Percentiles rank a stretch among this genome's conserved stretches.
Conservation (phyloP, 768 basidiomycete species). For the Tubosaeta brunneosetosa region DNA sequence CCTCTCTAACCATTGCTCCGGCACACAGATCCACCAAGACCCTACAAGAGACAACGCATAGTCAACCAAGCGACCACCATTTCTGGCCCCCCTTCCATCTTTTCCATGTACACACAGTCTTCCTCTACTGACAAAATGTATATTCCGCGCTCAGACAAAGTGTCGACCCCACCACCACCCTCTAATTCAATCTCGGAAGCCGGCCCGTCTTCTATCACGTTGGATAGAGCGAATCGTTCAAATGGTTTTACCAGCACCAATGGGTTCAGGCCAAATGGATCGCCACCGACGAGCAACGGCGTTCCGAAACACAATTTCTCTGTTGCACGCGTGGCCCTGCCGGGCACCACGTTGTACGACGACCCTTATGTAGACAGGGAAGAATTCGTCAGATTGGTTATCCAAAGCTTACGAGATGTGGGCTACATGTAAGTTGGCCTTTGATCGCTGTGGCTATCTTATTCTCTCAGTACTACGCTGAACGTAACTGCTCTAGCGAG, state of each 20-base stretch:
- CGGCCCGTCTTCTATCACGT: slow-evolving; percentile 47
- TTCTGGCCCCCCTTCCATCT: slow-evolving; percentile 30
- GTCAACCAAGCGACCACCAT: slow-evolving; percentile 35
- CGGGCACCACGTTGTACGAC: slow-evolving; percentile 72
- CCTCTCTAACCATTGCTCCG: not conserved
- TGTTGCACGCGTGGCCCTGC: slow-evolving; percentile 59
- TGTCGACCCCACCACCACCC: slow-evolving; percentile 41
- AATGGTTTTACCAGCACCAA: slow-evolving; percentile 43
- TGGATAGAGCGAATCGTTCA: slow-evolving; percentile 30
- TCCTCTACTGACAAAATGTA: slow-evolving; percentile 43
- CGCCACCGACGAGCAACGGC: slow-evolving; percentile 47
- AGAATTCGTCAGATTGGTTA: slow-evolving; percentile 84
- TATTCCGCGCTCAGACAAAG: slow-evolving; percentile 47
- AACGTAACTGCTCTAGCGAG: slow-evolving; percentile 49
- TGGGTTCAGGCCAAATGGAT: slow-evolving; percentile 33
- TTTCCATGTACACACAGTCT: slow-evolving; percentile 18
- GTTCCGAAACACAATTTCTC: slow-evolving; percentile 42
- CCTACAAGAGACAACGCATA: slow-evolving; percentile 69
- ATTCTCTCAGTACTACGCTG: slow-evolving; percentile 4
- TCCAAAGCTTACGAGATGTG: slow-evolving; percentile 87
- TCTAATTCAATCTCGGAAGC: slow-evolving; percentile 41
- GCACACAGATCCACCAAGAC: slow-evolving; percentile 46
- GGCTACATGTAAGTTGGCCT: slow-evolving; percentile 58
- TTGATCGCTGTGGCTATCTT: slow-evolving; percentile 8
- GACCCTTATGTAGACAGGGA: slow-evolving; percentile 79